Base-by-base conservation (phyloP, 495 filamentous ascomycete species). In the Glonium stellatum region DNA sequence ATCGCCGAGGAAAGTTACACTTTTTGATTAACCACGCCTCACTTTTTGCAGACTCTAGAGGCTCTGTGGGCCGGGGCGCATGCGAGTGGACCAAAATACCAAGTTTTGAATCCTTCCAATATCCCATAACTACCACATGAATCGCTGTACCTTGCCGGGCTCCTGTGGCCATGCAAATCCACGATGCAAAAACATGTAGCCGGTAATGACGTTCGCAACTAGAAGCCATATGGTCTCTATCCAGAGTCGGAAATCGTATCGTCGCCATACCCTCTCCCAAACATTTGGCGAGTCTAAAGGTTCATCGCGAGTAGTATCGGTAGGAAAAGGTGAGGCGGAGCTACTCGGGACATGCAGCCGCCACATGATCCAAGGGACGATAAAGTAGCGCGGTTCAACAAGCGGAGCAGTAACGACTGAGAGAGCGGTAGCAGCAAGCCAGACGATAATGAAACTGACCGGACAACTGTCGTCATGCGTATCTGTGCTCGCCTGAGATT, bases 361-460 rank as follows among this genome's bases (percentile, higher is more conserved):
- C 89, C 90, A 98, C 69, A 97, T 82, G 27, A 96, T 82, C 93
- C 93, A 98, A 0, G 92, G 92, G 2, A 95, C 78, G 68, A 97
- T 92, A 69, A 95, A 92, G 69, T 98, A 98, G 4, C 93, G 81
- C 1, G 91, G 92, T 67, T 98, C 93, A 11, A 98, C 92, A 1
- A 98, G 80, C 1, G 93, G 90, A 0, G 95, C 92, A 0, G 90
- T 90, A 47, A 95, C 70, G 22, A 97, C 79, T 1, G 88, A 92
- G 8, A 93, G 78, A 0, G 84, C 62, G 0, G 89, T 89, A 0
- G 92, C 77, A 11, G 82, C 72, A 4, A 96, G 75, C 80, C 86
- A 91, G 41, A 95, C 76, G 27, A 86, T 70, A 23, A 83, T 74
- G 61, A 85, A 86, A 64, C 81, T 75, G 73, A 75, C 69, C 63